A percentile compares a stretch with the other conserved stretches of the same genome.
Conservation (phyloP, 2,329 filamentous ascomycete species). For the Aaosphaeria pasadenensis region DNA sequence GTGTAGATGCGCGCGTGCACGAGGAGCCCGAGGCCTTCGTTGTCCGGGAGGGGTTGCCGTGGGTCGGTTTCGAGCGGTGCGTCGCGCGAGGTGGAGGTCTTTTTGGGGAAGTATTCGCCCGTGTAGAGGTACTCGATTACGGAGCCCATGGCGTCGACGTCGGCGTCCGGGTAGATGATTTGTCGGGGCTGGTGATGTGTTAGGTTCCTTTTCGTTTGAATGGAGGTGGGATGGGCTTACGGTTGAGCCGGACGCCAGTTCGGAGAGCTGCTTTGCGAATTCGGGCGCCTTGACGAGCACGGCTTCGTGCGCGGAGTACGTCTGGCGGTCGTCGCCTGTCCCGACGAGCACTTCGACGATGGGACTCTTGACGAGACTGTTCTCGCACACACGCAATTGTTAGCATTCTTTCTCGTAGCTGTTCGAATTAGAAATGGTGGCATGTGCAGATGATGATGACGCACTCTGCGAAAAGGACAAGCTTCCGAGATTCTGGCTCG, state of each 20-base stretch:
- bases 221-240: constrained; percentile 12
- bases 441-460: constrained; percentile 6
- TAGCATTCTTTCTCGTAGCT: no score
- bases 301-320: constrained; percentile 75
- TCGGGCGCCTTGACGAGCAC: constrained; percentile 73
- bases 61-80: constrained; percentile 69
- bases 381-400: no score
- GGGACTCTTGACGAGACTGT: constrained; percentile 47
- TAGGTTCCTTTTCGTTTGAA: no score
- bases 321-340: constrained; percentile 55
- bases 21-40: constrained; percentile 78
- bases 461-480: constrained; percentile 47
- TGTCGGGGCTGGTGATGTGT: constrained; percentile 52
- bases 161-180: constrained; percentile 65
- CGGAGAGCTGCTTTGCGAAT: constrained; percentile 62
- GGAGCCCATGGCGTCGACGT: constrained; percentile 71
- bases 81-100: constrained; percentile 58
- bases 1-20: constrained; percentile 90
- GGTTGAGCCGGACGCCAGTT: constrained; percentile 50
- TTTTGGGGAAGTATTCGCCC: constrained; percentile 75
- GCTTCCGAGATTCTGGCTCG: constrained; percentile 40
- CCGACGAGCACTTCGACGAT: constrained; percentile 47
- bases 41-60: constrained; percentile 63
- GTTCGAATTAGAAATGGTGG: no score
- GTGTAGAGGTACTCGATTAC: constrained; percentile 85